phyloP scores from a whole-genome alignment of 106 monocot genomes.

The Gastrodia elata region DNA sequence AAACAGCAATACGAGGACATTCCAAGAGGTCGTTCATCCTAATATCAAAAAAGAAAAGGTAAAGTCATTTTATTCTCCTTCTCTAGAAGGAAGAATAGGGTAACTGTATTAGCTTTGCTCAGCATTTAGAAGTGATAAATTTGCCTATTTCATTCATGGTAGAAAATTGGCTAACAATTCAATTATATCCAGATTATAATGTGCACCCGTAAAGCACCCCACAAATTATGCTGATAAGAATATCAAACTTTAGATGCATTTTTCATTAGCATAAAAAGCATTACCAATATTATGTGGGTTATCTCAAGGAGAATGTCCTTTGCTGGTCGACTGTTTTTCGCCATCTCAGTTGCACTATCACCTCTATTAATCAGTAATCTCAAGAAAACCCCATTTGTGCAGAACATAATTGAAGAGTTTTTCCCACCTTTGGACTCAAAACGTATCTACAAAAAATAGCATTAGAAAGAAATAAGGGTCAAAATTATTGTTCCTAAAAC shows the following conservation, averaged over 20 bases:
- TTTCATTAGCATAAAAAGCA: background rate
- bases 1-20: no score
- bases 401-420: conserved; percentile 92
- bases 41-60: no score
- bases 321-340: conserved; percentile 8
- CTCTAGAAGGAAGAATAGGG: background rate
- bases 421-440: conserved; percentile 87
- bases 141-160: background rate
- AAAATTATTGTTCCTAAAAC: background rate
- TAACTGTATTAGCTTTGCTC: background rate
- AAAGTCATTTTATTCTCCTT: background rate
- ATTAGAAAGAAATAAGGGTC: background rate
- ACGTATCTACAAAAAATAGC: conserved; percentile 50
- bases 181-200: background rate
- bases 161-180: background rate
- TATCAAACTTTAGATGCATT: background rate
- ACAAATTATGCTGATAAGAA: background rate
- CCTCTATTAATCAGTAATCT: conserved; percentile 73
- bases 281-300: conserved; percentile 95
- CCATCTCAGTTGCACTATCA: conserved; percentile 23
- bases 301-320: conserved; percentile 47
- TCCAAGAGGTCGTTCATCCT: no score
- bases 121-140: background rate
- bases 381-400: conserved; percentile 89
- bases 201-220: background rate